These are phyloP conservation scores for Cladophialophora yegresii DNA, from an alignment of 2,329 filamentous ascomycete genomes.

Conservation along the genomic window DNA sequence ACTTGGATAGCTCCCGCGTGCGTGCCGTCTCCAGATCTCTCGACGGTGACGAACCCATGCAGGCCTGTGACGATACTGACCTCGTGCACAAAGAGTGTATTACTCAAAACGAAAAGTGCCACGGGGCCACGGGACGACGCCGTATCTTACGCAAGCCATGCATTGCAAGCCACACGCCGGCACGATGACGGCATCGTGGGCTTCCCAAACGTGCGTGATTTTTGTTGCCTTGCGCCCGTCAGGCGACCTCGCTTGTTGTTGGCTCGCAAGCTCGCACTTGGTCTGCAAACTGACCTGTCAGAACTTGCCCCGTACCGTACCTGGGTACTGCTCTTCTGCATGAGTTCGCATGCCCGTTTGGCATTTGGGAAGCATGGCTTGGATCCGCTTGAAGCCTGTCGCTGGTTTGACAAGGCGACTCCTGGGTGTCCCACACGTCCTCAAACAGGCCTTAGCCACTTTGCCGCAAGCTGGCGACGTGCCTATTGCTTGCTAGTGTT, in stretches of 20 bases:
- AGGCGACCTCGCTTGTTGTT: slow-evolving; percentile 17
- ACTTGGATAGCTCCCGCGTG: slow-evolving; percentile 1
- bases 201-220: slow-evolving; percentile 27
- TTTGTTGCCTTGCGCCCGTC: slow-evolving; percentile 15
- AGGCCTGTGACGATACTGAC: slow-evolving; percentile 18
- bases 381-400: background rate
- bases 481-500: slow-evolving; percentile 19
- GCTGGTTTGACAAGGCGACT: slow-evolving; percentile 4
- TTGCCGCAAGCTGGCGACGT: slow-evolving; percentile 7
- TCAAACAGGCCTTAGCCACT: slow-evolving; percentile 5
- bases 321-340: slow-evolving; percentile 15
- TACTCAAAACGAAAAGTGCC: background rate
- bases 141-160: slow-evolving; percentile 22
- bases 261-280: slow-evolving; percentile 8
- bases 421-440: slow-evolving; percentile 8
- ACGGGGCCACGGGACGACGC: slow-evolving; percentile 20
- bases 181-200: slow-evolving; percentile 27
- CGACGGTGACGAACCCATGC: slow-evolving; percentile 7
- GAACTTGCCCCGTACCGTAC: slow-evolving; percentile 11
- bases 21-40: slow-evolving; percentile 23
- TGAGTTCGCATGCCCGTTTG: slow-evolving; percentile 18
- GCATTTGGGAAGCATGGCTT: slow-evolving; percentile 6
- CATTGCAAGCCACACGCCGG: background rate
- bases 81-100: slow-evolving; percentile 1
- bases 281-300: slow-evolving; percentile 8